phyloP scores from a whole-genome alignment of 1,284 basidiomycete genomes.

The Ustilago sp. region DNA sequence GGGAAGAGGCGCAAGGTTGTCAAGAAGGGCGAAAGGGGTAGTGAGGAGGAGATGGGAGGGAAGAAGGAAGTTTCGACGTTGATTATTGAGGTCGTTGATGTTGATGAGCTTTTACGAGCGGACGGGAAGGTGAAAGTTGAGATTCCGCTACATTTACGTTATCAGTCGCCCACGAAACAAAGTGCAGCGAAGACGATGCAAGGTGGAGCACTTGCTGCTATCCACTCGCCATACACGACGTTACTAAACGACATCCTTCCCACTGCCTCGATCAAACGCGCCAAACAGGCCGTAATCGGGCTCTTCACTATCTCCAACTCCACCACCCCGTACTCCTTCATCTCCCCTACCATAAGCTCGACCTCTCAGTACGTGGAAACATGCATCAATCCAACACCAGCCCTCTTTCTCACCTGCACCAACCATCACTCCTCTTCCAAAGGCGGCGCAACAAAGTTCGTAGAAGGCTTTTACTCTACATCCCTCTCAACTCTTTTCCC shows the following conservation, averaged over 20 bases:
- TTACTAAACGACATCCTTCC: conserved; percentile 9
- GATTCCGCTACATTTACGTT: conserved; percentile 25
- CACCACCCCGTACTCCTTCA: neutral
- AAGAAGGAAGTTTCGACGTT: conserved; percentile 14
- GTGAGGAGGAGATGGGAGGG: neutral
- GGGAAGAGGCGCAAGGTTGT: neutral
- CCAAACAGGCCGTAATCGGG: neutral
- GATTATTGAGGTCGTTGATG: neutral
- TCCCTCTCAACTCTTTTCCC: conserved; percentile 19
- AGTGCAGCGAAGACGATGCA: neutral
- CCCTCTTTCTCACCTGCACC: conserved; percentile 19
- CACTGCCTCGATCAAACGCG: neutral
- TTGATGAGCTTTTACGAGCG: conserved; percentile 5
- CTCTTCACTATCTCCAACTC: neutral
- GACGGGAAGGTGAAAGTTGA: conserved; percentile 10
- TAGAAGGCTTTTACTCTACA: conserved; percentile 14
- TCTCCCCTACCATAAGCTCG: neutral
- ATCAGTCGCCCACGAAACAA: conserved; percentile 6
- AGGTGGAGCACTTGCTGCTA: neutral
- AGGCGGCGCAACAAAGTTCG: neutral
- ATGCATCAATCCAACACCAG: conserved; percentile 4
- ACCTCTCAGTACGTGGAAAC: neutral
- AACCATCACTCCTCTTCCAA: neutral
- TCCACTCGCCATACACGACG: neutral
- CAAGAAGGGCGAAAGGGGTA: neutral